Conservation (phyloP, 495 filamentous ascomycete genomes). For the Parathielavia appendiculata region DNA sequence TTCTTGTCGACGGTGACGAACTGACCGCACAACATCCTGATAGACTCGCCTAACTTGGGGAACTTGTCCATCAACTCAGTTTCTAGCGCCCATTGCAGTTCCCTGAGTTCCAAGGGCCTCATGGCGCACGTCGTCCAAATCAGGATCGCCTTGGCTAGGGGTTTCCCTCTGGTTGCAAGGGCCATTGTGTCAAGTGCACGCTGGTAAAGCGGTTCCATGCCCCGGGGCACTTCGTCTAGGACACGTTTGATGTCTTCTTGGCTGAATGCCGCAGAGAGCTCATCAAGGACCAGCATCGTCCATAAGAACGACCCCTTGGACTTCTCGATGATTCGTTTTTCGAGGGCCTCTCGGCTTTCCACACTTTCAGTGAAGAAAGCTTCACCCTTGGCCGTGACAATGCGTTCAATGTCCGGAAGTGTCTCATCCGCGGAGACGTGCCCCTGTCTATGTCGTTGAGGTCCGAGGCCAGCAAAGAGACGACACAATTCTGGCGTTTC, state of each 20-base stretch:
- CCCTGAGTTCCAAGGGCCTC: conserved; percentile 13
- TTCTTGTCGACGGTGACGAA: conserved; percentile 15
- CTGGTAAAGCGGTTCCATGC: not conserved
- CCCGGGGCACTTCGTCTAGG: conserved; percentile 4
- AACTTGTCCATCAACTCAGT: conserved; percentile 15
- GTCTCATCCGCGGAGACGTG: conserved; percentile 1
- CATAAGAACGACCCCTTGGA: conserved; percentile 5
- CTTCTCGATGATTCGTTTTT: conserved; percentile 6
- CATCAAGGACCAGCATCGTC: not conserved
- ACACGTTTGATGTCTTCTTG: not conserved
- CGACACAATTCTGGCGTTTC: conserved; percentile 5
- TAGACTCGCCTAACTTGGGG: conserved; percentile 12
- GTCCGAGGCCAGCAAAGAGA: not conserved
- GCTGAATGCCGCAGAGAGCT: not conserved
- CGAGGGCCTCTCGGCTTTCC: not conserved
- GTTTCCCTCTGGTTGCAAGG: not conserved
- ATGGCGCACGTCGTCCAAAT: conserved; percentile 15
- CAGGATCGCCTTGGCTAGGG: conserved; percentile 17
- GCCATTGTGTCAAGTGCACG: not conserved
- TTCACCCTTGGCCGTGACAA: not conserved
- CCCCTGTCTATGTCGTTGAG: not conserved
- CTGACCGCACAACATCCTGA: conserved; percentile 18
- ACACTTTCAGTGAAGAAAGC: not conserved
- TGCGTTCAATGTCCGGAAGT: not conserved
- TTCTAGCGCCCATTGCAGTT: conserved; percentile 14